Evolutionary conservation across 2,329 filamentous ascomycete species (phyloP).

Genomic region (Cladosporium sp.): DNA sequence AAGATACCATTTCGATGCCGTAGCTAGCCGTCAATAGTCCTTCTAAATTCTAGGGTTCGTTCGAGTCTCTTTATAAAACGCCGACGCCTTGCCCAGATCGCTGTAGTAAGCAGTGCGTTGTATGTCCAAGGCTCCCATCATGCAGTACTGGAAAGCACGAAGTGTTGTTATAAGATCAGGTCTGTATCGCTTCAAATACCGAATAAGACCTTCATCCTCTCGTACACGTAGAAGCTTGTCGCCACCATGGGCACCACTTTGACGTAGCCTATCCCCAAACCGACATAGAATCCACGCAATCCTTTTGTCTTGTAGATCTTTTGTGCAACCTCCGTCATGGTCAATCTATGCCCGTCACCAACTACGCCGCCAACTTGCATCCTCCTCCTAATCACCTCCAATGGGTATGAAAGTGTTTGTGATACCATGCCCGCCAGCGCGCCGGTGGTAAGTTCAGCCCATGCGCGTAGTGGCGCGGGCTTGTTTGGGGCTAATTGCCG

Average conservation of each 20-base stretch:
- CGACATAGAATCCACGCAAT: conserved; percentile 80
- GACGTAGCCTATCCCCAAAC: conserved; percentile 88
- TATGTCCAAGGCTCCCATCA: not conserved
- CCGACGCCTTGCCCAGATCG: conserved; percentile 1
- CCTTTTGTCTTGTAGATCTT: conserved; percentile 75
- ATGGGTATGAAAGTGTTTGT: conserved; percentile 87
- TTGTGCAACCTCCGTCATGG: conserved; percentile 72
- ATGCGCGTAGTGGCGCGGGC: conserved; percentile 69
- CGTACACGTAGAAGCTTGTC: conserved; percentile 64
- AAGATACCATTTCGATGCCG: not conserved
- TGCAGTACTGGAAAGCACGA: not conserved
- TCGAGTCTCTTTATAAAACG: not conserved
- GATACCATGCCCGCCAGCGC: conserved; percentile 83
- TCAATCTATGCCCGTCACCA: conserved; percentile 76
- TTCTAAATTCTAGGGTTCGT: not conserved
- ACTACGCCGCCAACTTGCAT: conserved; percentile 98
- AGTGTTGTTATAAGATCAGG: not conserved
- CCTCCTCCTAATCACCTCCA: conserved; percentile 84
- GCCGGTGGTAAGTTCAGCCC: conserved; percentile 81
- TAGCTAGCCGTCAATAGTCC: not conserved
- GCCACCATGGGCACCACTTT: conserved; percentile 91
- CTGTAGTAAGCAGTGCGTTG: not conserved
- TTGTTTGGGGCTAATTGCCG: conserved; percentile 45
- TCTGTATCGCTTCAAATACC: conserved; percentile 36
- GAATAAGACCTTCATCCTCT: conserved; percentile 56